Percentiles rank a stretch among this genome's conserved stretches.
Conservation (phyloP, 306 rosid genomes). For the Herpetospermum pedunculosum region DNA sequence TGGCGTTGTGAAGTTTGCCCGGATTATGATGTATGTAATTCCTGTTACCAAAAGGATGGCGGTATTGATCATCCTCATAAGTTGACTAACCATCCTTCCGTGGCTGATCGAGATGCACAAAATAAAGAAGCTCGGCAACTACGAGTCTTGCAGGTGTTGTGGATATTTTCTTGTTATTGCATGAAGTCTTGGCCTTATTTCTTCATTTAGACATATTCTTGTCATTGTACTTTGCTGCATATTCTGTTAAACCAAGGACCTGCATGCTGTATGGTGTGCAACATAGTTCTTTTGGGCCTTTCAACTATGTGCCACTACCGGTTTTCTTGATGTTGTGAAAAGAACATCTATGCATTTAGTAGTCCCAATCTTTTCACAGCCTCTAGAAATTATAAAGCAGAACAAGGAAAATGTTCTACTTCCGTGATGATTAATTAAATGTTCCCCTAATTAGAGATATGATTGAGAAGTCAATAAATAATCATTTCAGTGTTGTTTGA, state of each 20-base stretch:
- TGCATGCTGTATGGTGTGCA: not conserved
- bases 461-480: not conserved
- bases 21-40: conserved; percentile 84
- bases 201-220: not conserved
- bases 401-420: not conserved
- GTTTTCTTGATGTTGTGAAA: not conserved
- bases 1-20: conserved; percentile 98
- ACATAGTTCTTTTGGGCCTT: not conserved
- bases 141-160: conserved; percentile 69
- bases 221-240: not conserved
- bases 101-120: conserved; percentile 91
- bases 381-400: not conserved
- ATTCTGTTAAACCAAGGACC: not conserved
- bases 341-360: not conserved
- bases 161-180: conserved; percentile 2
- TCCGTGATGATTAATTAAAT: not conserved
- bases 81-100: conserved; percentile 90
- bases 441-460: not conserved
- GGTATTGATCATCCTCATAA: conserved; percentile 82
- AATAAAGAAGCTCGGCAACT: conserved; percentile 89
- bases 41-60: conserved; percentile 86
- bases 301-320: not conserved
- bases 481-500: not conserved
- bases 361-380: not conserved
- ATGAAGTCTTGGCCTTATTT: not conserved